A percentile compares a stretch with the other conserved stretches of the same genome.
phyloP scores from a whole-genome alignment of 106 monocot genomes.

The Dactylorhiza incarnata region DNA sequence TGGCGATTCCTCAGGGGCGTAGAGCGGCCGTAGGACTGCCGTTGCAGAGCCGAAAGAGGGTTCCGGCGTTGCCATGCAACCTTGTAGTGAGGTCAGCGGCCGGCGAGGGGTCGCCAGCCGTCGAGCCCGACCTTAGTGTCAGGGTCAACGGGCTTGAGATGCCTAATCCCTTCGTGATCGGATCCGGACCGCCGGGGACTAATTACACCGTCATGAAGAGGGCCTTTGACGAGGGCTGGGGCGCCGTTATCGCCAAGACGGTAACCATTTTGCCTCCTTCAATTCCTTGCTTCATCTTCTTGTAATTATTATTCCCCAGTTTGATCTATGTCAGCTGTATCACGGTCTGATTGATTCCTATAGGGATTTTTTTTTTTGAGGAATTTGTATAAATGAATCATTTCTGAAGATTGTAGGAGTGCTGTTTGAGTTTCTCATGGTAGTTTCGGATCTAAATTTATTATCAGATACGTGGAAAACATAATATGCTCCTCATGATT shows the following conservation, averaged over 20 bases:
- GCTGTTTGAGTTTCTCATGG: too few species aligned
- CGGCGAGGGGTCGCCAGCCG: conserved; percentile 6
- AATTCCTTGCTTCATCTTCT: not conserved
- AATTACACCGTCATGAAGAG: conserved; percentile 98
- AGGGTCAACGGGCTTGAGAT: conserved; percentile 83
- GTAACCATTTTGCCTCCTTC: conserved; percentile 20
- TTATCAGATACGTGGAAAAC: too few species aligned
- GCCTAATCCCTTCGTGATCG: conserved; percentile 99
- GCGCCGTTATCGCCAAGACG: conserved; percentile 94
- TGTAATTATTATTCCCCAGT: not conserved
- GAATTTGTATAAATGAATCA: not conserved
- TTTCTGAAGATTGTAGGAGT: not conserved
- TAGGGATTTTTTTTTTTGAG: not conserved
- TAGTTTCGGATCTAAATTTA: too few species aligned
- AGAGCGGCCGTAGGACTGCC: not conserved
- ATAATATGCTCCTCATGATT: too few species aligned
- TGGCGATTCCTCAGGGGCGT: conserved; percentile 7
- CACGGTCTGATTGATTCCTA: not conserved
- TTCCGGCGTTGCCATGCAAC: not conserved
- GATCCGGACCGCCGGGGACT: conserved; percentile 92
- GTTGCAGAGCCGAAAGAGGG: not conserved
- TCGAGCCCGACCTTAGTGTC: conserved; percentile 79
- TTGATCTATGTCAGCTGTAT: conserved; percentile 20
- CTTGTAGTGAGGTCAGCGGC: conserved; percentile 7
- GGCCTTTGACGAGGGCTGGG: conserved; percentile 99